Percentiles rank a stretch among this genome's conserved stretches.
These are phyloP conservation scores for Entomortierella lignicola DNA, from an alignment of 192 early-diverging fungal genomes.

Conservation along the genomic window DNA sequence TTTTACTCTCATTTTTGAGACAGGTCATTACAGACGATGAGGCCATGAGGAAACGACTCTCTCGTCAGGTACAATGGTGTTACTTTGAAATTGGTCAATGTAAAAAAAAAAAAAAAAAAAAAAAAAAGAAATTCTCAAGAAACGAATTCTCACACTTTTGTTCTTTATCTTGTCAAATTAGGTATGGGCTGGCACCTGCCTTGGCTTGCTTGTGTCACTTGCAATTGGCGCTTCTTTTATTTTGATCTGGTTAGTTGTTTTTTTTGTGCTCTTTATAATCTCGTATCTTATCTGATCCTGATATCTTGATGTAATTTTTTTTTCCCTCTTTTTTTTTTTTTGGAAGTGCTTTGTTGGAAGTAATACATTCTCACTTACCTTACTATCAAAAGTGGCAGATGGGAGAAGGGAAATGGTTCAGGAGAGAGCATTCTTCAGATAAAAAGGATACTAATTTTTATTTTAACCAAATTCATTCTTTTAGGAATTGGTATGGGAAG, in stretches of 20 bases:
- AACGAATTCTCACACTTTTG: constrained; percentile 7
- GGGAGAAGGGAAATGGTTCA: too few species aligned
- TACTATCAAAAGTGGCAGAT: too few species aligned
- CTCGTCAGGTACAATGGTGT: constrained; percentile 47
- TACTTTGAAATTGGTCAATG: too few species aligned
- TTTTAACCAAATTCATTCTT: not conserved
- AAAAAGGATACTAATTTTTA: not conserved
- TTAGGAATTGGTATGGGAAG: constrained; percentile 33
- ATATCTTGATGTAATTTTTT: too few species aligned
- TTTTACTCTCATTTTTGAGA: constrained; percentile 77
- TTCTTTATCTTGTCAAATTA: constrained; percentile 14
- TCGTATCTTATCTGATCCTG: too few species aligned
- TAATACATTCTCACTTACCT: too few species aligned
- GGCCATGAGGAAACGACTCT: constrained; percentile 30
- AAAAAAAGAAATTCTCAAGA: not conserved
- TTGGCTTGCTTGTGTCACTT: constrained; percentile 75
- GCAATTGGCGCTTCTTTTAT: constrained; percentile 82
- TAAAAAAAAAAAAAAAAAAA: not conserved
- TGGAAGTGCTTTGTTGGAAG: too few species aligned
- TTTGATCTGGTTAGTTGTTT: constrained; percentile 72
- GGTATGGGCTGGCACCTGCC: constrained; percentile 80
- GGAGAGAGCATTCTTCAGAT: too few species aligned
- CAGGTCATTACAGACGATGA: constrained; percentile 37
- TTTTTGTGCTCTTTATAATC: not conserved
- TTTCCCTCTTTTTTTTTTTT: too few species aligned